Evolutionary conservation across 179 eudicot genomes (phyloP).

Genomic region (Sideroxylon spinosum): DNA sequence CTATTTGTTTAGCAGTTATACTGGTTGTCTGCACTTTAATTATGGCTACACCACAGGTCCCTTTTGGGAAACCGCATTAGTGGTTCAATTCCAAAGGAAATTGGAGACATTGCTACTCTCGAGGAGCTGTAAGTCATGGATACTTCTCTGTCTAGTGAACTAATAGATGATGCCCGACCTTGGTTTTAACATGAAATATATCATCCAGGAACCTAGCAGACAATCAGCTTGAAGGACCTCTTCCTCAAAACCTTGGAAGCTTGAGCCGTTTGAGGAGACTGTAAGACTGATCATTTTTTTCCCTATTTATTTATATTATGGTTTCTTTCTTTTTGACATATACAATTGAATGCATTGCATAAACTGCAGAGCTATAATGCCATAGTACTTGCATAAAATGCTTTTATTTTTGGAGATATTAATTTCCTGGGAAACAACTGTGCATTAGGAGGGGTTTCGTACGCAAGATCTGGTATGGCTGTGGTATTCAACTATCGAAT

Average conservation of each 20-base stretch:
- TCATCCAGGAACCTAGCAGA: conserved; percentile 52
- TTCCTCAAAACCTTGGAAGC: conserved; percentile 63
- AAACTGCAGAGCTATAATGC: neutral
- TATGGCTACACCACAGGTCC: conserved; percentile 29
- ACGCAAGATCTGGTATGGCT: neutral
- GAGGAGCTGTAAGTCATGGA: conserved; percentile 50
- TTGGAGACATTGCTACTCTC: conserved; percentile 63
- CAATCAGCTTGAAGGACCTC: conserved; percentile 58
- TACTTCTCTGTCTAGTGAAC: neutral
- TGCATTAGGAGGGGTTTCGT: neutral
- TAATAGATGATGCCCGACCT: neutral
- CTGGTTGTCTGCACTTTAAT: conserved; percentile 1
- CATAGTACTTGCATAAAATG: too few relatives aligned
- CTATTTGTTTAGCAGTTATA: neutral
- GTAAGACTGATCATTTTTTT: conserved; percentile 36
- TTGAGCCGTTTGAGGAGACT: conserved; percentile 51
- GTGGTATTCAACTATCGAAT: neutral
- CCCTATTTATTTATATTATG: neutral
- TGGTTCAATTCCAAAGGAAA: conserved; percentile 49
- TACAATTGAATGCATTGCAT: neutral
- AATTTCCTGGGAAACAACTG: too few relatives aligned
- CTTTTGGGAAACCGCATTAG: conserved; percentile 46
- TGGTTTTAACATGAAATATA: neutral
- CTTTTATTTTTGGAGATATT: too few relatives aligned
- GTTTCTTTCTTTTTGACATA: neutral